Conservation (phyloP, 2,329 filamentous ascomycete genomes). For the Orbilia blumenaviensis region DNA sequence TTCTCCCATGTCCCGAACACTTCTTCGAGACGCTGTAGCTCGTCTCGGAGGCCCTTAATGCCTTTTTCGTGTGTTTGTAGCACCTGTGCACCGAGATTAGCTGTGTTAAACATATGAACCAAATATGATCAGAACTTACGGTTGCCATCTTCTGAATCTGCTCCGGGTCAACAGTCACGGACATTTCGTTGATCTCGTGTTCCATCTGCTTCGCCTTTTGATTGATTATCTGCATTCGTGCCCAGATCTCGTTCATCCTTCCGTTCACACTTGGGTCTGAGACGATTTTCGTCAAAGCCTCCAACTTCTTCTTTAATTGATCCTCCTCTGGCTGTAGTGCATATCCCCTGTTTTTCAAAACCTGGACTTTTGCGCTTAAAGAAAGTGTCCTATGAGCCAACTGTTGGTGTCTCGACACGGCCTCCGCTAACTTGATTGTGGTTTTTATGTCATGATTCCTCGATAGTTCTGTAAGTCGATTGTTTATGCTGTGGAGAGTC, state of each 20-base stretch:
- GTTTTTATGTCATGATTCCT: constrained; percentile 79
- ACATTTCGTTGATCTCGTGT: constrained; percentile 75
- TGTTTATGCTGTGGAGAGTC: constrained; percentile 81
- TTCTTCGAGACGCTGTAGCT: constrained; percentile 67
- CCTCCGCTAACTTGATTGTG: constrained; percentile 76
- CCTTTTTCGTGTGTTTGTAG: constrained; percentile 56
- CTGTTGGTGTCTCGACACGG: constrained; percentile 75
- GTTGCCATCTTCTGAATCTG: constrained; percentile 77
- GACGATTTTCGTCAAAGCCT: constrained; percentile 73
- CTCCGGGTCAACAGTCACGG: constrained; percentile 75
- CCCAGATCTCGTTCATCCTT: constrained; percentile 85
- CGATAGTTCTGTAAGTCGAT: constrained; percentile 75
- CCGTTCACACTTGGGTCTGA: constrained; percentile 79
- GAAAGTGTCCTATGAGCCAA: constrained; percentile 77
- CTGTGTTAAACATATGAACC: constrained; percentile 55
- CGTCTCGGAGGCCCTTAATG: constrained; percentile 72
- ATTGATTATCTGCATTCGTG: constrained; percentile 76
- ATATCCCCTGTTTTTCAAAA: constrained; percentile 81
- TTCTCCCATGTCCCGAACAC: constrained; percentile 68
- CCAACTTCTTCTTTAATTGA: constrained; percentile 76
- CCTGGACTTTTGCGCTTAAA: constrained; percentile 80
- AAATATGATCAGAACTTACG: constrained; percentile 50
- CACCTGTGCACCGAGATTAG: constrained; percentile 39
- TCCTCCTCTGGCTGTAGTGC: constrained; percentile 82
- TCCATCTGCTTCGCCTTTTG: constrained; percentile 77